A percentile compares a stretch with the other conserved stretches of the same genome.
These are phyloP conservation scores for Oryza nivara DNA, from an alignment of 176 grass and related monocot species.

Conservation along the genomic window DNA sequence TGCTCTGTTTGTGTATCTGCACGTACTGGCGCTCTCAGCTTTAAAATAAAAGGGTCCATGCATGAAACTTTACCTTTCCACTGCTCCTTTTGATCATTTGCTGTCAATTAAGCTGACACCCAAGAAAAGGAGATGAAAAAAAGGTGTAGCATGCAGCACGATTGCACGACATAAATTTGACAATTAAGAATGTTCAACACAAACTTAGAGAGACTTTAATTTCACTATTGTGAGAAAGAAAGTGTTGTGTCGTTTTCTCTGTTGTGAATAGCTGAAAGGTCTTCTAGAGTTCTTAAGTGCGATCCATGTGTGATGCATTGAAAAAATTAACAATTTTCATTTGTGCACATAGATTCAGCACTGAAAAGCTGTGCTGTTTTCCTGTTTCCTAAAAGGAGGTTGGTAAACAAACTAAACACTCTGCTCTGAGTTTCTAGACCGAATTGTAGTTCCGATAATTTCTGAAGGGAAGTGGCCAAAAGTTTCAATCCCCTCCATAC, in stretches of 20 bases:
- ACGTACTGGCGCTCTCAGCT: background rate
- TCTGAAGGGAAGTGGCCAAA: background rate
- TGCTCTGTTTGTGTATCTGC: slow-evolving; percentile 18
- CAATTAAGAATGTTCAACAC: background rate
- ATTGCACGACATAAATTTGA: background rate
- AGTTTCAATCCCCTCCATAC: background rate
- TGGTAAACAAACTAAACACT: background rate
- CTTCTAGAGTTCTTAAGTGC: background rate
- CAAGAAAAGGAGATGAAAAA: slow-evolving; percentile 12
- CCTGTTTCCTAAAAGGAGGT: background rate
- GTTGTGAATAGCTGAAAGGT: slow-evolving; percentile 2
- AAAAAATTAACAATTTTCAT: background rate
- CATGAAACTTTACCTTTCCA: background rate
- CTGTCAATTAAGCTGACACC: background rate
- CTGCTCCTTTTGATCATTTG: background rate
- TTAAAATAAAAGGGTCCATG: background rate
- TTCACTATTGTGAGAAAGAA: background rate
- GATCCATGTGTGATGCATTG: slow-evolving; percentile 7
- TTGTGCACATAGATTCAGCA: background rate
- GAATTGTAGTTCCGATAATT: background rate
- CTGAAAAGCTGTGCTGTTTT: background rate
- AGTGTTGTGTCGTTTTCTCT: background rate
- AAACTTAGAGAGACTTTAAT: too few relatives aligned
- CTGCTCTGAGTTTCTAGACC: background rate
- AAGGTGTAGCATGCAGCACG: background rate